phyloP scores from a whole-genome alignment of 2,329 filamentous ascomycete genomes.

The Malbranchea cinnamomea region DNA sequence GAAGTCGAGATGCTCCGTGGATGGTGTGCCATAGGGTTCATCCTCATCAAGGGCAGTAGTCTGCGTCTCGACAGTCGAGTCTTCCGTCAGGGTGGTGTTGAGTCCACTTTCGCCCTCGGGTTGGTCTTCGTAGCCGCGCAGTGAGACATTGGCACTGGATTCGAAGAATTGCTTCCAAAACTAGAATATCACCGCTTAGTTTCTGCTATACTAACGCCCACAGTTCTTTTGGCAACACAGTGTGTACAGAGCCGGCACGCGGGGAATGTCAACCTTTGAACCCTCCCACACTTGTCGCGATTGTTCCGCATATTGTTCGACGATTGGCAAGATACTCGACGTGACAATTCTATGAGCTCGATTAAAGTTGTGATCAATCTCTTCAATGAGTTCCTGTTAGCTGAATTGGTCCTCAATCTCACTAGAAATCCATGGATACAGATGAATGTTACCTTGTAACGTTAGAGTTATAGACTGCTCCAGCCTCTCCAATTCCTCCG shows the following conservation, averaged over 20 bases:
- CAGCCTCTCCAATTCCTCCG: constrained; percentile 87
- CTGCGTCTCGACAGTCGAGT: constrained; percentile 39
- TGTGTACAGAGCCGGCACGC: background rate
- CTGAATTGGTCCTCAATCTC: background rate
- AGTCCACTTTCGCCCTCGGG: constrained; percentile 42
- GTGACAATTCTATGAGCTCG: constrained; percentile 93
- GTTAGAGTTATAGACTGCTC: constrained; percentile 96
- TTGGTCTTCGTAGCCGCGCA: constrained; percentile 84
- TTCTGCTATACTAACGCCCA: constrained; percentile 3
- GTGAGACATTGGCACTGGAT: constrained; percentile 88
- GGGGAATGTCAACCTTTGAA: constrained; percentile 53
- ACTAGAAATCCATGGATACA: constrained; percentile 1
- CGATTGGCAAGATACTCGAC: constrained; percentile 76
- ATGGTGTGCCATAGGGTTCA: constrained; percentile 27
- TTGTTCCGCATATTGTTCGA: constrained; percentile 90
- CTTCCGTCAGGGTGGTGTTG: constrained; percentile 38
- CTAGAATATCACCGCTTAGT: constrained; percentile 28
- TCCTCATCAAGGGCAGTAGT: constrained; percentile 26
- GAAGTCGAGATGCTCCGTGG: constrained; percentile 18
- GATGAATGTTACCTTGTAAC: constrained; percentile 70
- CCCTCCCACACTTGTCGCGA: constrained; percentile 93
- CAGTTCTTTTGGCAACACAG: constrained; percentile 3
- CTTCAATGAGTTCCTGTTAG: constrained; percentile 31
- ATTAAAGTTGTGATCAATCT: constrained; percentile 98
- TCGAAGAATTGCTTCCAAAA: constrained; percentile 99